These are phyloP conservation scores for Corynascus novoguineensis DNA, from an alignment of 495 filamentous ascomycete genomes.

Conservation along the genomic window DNA sequence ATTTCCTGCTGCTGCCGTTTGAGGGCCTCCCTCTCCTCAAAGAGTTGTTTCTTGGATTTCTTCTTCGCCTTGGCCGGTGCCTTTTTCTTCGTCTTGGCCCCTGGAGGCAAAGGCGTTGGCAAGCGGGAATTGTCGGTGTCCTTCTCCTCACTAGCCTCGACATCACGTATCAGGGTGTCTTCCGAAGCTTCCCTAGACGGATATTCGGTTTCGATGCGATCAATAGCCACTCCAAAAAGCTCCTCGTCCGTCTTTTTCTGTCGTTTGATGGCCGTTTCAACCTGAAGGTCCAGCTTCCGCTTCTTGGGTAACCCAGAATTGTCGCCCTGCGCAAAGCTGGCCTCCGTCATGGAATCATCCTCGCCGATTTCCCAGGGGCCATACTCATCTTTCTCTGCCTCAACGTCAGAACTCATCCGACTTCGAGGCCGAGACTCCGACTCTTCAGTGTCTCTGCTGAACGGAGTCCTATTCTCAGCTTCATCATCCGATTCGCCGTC, in stretches of 20 bases:
- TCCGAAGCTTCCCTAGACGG: conserved; percentile 32
- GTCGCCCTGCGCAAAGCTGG: conserved; percentile 45
- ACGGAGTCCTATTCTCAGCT: conserved; percentile 43
- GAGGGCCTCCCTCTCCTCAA: conserved; percentile 61
- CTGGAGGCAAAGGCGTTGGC: conserved; percentile 37
- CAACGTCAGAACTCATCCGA: conserved; percentile 64
- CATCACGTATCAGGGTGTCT: conserved; percentile 38
- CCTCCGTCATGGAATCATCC: conserved; percentile 54
- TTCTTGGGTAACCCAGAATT: conserved; percentile 50
- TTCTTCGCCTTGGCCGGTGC: conserved; percentile 47
- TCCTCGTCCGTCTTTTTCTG: conserved; percentile 72
- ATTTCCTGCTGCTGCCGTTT: conserved; percentile 45
- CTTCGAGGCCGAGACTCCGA: conserved; percentile 75
- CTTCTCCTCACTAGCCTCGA: conserved; percentile 30
- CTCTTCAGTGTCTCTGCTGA: conserved; percentile 71
- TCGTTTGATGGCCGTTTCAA: conserved; percentile 60
- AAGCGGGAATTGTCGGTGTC: conserved; percentile 40
- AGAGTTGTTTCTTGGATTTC: conserved; percentile 69
- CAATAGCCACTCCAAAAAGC: conserved; percentile 59
- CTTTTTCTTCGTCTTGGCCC: conserved; percentile 39
- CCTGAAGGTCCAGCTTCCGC: conserved; percentile 59
- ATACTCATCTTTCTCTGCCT: conserved; percentile 59
- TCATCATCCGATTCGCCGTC: conserved; percentile 54
- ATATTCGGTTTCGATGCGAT: conserved; percentile 46
- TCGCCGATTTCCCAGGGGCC: conserved; percentile 39